phyloP scores from a whole-genome alignment of 2,329 filamentous ascomycete genomes.

The Exophiala aquamarina region DNA sequence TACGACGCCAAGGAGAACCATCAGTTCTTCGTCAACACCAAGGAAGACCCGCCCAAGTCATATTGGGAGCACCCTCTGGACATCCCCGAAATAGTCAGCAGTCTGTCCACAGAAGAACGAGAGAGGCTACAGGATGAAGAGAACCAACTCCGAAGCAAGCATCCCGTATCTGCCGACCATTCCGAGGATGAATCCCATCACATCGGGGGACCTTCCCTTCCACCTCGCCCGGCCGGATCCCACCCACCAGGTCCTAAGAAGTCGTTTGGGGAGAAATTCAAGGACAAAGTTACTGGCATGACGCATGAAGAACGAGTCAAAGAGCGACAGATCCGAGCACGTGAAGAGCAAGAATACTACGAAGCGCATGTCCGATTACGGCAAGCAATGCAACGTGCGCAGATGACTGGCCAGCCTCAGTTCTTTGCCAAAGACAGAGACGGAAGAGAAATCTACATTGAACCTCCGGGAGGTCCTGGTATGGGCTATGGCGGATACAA shows the following conservation, averaged over 20 bases:
- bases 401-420: constrained; percentile 57
- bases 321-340: constrained; percentile 46
- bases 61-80: constrained; percentile 65
- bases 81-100: constrained; percentile 54
- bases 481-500: constrained; percentile 21
- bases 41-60: constrained; percentile 52
- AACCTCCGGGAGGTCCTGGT: constrained; percentile 46
- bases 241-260: constrained; percentile 32
- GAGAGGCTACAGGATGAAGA: constrained; percentile 41
- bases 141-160: constrained; percentile 32
- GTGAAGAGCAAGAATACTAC: constrained; percentile 54
- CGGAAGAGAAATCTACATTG: constrained; percentile 59
- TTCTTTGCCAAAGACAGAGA: constrained; percentile 54
- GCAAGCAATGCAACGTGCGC: constrained; percentile 51
- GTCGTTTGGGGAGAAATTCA: constrained; percentile 56
- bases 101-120: constrained; percentile 50
- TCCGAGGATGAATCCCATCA: constrained; percentile 30
- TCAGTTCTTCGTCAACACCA: constrained; percentile 65
- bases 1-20: constrained; percentile 56
- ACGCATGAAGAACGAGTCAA: constrained; percentile 56
- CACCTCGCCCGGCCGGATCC: constrained; percentile 15
- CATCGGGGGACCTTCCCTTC: constrained; percentile 15
- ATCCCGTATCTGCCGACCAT: constrained; percentile 12
- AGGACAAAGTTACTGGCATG: constrained; percentile 58
- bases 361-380: constrained; percentile 52